Evolutionary conservation across 2,329 filamentous ascomycete species (phyloP), one percentile per base, ranked within the genome.

Genomic region (Byssothecium circinans): DNA sequence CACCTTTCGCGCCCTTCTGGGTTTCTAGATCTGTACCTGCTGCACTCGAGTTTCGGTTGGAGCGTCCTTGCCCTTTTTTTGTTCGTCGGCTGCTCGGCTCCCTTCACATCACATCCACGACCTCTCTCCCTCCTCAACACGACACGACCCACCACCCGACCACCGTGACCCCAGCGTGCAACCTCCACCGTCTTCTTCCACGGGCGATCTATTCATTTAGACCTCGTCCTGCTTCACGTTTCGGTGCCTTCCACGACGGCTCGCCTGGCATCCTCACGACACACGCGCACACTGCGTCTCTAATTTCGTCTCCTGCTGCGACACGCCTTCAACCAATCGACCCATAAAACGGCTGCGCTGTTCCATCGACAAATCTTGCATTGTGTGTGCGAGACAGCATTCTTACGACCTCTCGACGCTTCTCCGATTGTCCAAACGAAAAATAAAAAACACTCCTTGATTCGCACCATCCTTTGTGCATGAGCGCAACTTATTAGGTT

Each of bases 171-270:
- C 47, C 41, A 45, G 32, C 53, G 45, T 54, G 54, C 43, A 50
- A 42, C 50, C 47, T 54, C 14, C 23, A 41, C 22, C 45, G 47
- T 43, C 38, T 44, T 48, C 40, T 47, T 53, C 56, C 54, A 63
- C 58, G 56, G 64, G 62, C 68, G 67, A 70, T 65, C 67, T 71
- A 70, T 71, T 71, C 54, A 70, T 58, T 71, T 71, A 70, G 67
- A 54, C 59, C 49, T 69, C 66, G 66, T 65, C 67, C 59, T 54
- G 53, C 54, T 52, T 55, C 58, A 57, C 53, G 52, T 58, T 62
- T 57, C 52, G 53, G 47, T 52, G 46, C 17, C 29, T n/a, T 18
- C 4, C 20, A 23, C 48, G 33, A 19, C 35, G 45, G 47, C 48
- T 30, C 42, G 42, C 51, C 30, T 45, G 45, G 42, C 47, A 40